Evolutionary conservation across 208 protist genomes (phyloP), one percentile per base, ranked within the genome.

Genomic region (Trypanosoma brucei): DNA sequence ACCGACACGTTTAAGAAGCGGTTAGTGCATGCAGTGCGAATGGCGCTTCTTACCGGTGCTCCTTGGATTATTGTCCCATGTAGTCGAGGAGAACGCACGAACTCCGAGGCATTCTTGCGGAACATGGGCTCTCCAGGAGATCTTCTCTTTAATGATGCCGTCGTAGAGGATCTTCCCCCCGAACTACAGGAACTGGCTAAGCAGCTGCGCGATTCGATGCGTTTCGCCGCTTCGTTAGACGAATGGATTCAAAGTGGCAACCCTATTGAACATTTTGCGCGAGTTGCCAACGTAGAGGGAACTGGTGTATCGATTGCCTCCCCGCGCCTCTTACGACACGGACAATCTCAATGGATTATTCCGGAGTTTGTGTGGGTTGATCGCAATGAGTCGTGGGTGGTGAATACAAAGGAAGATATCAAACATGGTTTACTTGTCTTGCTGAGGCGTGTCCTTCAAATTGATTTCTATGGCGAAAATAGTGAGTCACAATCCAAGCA

Each of bases 21-120:
- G 1, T 59, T 92, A 9, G 36, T 82, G 35, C 58, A 80, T 3
- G 80, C 70, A 33, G 62, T 79, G 22, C 82, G 83, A 38, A 68
- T 73, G 49, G 82, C 83, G 7, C 70, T 92, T 0, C 51, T 92
- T 11, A 78, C 58, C 7, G 86, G 86, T 13, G 56, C 86, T 22
- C 82, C 80, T 54, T 85, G 79, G 79, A n/a, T 92, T 35, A 57
- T 92, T 13, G 55, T 89, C 42, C 59, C 71, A 8, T 75, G 75
- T 9, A 31, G 31, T 46, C 49, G 50, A 2, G 59, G 39, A 37
- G 77, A 82, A 57, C 63, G 72, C 2, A 52, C 53, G 9, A 39
- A 50, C 13, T 48, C 48, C 36, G 60, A 65, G 22, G 2, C 50
- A 8, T 58, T 65, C 34, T 49, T 75, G 9, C 37, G n/a, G 57